phyloP scores from a whole-genome alignment of 1,284 basidiomycete genomes.

The Rhodotorula mucilaginosa region DNA sequence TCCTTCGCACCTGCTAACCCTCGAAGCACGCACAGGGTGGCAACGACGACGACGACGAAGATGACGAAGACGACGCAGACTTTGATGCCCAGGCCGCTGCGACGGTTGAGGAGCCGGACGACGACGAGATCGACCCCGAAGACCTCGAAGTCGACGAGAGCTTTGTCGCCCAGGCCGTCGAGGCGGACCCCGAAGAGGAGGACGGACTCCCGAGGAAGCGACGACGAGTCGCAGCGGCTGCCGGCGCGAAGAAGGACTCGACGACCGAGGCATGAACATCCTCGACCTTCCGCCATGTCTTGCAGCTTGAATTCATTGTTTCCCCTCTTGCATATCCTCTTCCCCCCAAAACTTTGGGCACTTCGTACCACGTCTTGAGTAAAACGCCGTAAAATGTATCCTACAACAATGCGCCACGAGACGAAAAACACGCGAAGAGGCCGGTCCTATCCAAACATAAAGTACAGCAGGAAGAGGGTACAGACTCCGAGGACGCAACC shows the following conservation, averaged over 20 bases:
- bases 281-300: neutral
- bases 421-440: neutral
- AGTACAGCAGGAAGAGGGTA: constrained; percentile 73
- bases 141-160: constrained; percentile 31
- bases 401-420: neutral
- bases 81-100: constrained; percentile 20
- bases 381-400: neutral
- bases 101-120: constrained; percentile 34
- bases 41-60: constrained; percentile 27
- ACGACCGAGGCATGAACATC: no score
- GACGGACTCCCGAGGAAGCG: constrained; percentile 33
- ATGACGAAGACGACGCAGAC: constrained; percentile 35
- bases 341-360: no score
- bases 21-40: constrained; percentile 4
- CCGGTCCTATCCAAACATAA: constrained; percentile 53
- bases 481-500: constrained; percentile 83
- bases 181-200: constrained; percentile 16
- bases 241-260: neutral
- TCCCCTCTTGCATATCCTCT: neutral
- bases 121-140: constrained; percentile 28
- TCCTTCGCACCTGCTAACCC: neutral
- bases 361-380: neutral
- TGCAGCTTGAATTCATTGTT: no score
- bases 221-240: constrained; percentile 15
- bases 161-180: constrained; percentile 3